Evolutionary conservation across 805 yeast genomes (phyloP), one percentile per base, ranked within the genome.

Genomic region (Starmerella roubikii): DNA sequence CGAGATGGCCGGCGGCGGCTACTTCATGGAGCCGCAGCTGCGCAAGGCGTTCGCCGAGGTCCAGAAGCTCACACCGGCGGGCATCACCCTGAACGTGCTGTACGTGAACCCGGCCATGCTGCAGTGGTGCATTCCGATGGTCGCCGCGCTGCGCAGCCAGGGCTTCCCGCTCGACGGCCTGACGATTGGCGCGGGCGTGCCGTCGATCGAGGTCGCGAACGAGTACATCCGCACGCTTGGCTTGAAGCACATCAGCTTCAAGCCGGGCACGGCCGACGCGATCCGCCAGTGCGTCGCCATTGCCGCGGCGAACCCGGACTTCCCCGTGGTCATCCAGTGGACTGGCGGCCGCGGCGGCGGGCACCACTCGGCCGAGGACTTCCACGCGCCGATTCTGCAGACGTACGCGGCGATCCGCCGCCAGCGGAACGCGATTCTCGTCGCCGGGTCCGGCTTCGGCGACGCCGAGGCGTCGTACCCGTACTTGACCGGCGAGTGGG

Each of bases 311-410:
- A 93, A 86, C 65, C 98, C 98, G 50, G 66, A 61, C 47, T 91
- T 91, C 86, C 99, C 98, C 48, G 84, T 91, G 56, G 88, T 91
- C 40, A 67, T 91, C 54, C 98, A 91, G 69, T 91, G 99, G 99
- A 91, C 99, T 44, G 98, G 97, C 72, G 99, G 99, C 64, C 86
- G 99, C 73, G 99, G 96, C 68, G 99, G 99, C 73, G 99, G 99
- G 58, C 99, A 91, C 62, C 99, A 91, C 64, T 88, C 97, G 36
- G 91, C 76, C 57, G 99, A 91, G 71, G 99, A 91, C 67, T 85
- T 88, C 91, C 98, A 91, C 64, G 88, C 86, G 58, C 97, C 98
- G 51, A 73, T 91, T 51, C 67, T 91, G 57, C 94, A 84, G 63
- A 91, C 91, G 88, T 91, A 91, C 65, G 68, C 94, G 50, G 79